phyloP scores from a whole-genome alignment of 106 monocot genomes.

The Platanthera guangdongensis region DNA sequence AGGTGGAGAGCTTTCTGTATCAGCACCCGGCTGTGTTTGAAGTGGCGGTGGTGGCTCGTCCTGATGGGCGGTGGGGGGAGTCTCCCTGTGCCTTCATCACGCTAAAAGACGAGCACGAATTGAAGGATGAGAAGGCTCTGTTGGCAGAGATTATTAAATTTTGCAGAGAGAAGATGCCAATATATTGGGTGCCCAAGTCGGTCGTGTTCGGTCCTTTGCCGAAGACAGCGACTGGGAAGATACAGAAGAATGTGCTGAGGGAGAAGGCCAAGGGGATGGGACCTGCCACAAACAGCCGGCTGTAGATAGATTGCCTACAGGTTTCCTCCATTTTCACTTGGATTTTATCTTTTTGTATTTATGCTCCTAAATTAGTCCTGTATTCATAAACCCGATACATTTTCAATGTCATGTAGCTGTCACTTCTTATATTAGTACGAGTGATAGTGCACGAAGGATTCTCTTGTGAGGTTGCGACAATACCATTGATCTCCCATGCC shows the following conservation, averaged over 20 bases:
- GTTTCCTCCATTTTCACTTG: not conserved
- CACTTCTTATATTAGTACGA: too few relatives aligned
- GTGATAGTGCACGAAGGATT: too few relatives aligned
- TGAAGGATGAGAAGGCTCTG: conserved; percentile 23
- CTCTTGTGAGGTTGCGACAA: too few relatives aligned
- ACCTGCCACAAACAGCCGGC: conserved; percentile 48
- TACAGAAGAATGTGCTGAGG: conserved; percentile 68
- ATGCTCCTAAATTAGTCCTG: not conserved
- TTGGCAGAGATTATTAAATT: conserved; percentile 42
- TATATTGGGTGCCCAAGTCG: conserved; percentile 62
- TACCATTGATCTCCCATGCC: too few relatives aligned
- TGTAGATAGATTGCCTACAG: conserved; percentile 15
- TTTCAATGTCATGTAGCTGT: too few relatives aligned
- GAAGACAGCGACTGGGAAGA: conserved; percentile 68
- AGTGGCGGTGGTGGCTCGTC: conserved; percentile 53
- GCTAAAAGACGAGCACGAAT: conserved; percentile 20
- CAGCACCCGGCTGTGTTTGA: conserved; percentile 54
- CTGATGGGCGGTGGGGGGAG: conserved; percentile 69
- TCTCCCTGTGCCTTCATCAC: conserved; percentile 71
- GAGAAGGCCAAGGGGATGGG: conserved; percentile 54
- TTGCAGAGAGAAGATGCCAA: conserved; percentile 46
- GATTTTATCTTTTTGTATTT: not conserved
- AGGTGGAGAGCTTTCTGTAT: conserved; percentile 57
- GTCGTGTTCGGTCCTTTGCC: conserved; percentile 58
- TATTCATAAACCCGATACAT: too few relatives aligned